A percentile compares a stretch with the other conserved stretches of the same genome.
These are phyloP conservation scores for Ophiostoma tasmaniense DNA, from an alignment of 2,329 filamentous ascomycete genomes.

Conservation along the genomic window DNA sequence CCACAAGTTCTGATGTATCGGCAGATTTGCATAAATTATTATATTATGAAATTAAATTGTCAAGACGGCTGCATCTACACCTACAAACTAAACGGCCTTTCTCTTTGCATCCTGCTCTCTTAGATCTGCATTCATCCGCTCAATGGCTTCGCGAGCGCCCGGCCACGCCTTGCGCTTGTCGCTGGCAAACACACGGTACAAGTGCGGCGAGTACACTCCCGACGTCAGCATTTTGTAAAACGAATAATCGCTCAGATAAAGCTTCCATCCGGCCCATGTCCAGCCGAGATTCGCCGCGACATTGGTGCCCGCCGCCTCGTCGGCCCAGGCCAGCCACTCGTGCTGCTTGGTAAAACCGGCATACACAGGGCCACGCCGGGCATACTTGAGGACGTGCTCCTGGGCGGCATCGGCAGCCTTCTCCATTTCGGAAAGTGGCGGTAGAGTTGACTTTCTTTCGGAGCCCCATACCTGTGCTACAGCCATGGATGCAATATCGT, in stretches of 20 bases:
- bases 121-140: slow-evolving; percentile 24
- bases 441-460: neutral
- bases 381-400: neutral
- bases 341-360: slow-evolving; percentile 24
- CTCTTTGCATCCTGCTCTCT: neutral
- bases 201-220: slow-evolving; percentile 33
- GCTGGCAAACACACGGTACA: slow-evolving; percentile 35
- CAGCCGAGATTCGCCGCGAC: neutral
- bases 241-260: neutral
- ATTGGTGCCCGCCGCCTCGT: slow-evolving; percentile 36
- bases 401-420: neutral
- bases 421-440: neutral
- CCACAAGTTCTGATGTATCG: neutral
- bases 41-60: neutral
- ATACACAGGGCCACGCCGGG: slow-evolving; percentile 13
- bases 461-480: neutral
- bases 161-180: slow-evolving; percentile 30
- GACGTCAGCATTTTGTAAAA: neutral
- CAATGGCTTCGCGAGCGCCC: slow-evolving; percentile 31
- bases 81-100: neutral
- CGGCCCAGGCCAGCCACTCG: slow-evolving; percentile 34
- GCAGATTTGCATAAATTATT: neutral
- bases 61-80: too few relatives aligned
- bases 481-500: slow-evolving; percentile 25
- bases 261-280: neutral